A percentile compares a stretch with the other conserved stretches of the same genome.
These are phyloP conservation scores for Ophiostoma sp. DNA, from an alignment of 2,329 filamentous ascomycete genomes.

Conservation along the genomic window DNA sequence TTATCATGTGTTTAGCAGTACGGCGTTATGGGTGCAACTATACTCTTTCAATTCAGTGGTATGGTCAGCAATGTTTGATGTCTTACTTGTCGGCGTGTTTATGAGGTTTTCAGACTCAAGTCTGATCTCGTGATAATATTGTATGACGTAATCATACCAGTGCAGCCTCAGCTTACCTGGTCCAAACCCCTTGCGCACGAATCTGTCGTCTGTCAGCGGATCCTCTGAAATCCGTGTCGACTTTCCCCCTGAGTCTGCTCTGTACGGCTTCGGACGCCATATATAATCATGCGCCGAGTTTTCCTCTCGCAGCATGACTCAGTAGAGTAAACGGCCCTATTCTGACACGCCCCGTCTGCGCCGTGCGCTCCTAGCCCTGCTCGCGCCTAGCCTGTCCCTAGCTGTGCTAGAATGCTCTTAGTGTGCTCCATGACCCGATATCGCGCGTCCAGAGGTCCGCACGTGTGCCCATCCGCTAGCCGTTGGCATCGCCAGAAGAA, in stretches of 20 bases:
- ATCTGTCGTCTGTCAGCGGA: too few relatives aligned
- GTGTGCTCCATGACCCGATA: slow-evolving; percentile 11
- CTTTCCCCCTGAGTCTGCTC: too few relatives aligned
- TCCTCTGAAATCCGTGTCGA: too few relatives aligned
- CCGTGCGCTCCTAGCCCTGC: background rate
- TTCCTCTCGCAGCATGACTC: background rate
- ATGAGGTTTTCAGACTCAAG: too few relatives aligned
- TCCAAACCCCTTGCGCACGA: too few relatives aligned
- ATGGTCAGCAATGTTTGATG: too few relatives aligned
- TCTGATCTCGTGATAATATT: too few relatives aligned
- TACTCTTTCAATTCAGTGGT: too few relatives aligned
- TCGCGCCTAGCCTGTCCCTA: background rate
- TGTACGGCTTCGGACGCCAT: background rate
- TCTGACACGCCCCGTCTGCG: background rate
- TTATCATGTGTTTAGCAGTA: background rate
- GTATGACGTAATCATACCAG: too few relatives aligned
- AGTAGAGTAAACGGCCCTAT: slow-evolving; percentile 3
- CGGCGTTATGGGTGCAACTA: too few relatives aligned
- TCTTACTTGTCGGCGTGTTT: too few relatives aligned
- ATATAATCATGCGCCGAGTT: background rate
- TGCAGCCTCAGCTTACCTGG: too few relatives aligned
- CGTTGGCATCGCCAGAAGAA: background rate
- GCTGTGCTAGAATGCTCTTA: background rate
- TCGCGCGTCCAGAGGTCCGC: slow-evolving; percentile 4
- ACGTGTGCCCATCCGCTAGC: background rate